phyloP scores from a whole-genome alignment of 148 eudicot species.

The Agrostemma githago region DNA sequence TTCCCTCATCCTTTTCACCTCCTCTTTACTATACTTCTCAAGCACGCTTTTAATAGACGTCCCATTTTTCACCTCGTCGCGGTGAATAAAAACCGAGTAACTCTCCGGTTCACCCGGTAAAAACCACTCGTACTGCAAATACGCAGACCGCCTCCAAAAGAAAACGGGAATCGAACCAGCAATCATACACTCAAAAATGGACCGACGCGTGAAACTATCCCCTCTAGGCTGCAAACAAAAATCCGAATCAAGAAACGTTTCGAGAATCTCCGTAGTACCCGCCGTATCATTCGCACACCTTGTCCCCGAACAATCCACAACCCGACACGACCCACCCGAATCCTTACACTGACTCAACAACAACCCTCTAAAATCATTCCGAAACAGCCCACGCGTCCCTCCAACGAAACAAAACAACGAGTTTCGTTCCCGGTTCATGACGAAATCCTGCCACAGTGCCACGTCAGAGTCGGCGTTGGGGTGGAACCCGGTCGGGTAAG shows the following conservation, averaged over 20 bases:
- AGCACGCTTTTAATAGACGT: constrained; percentile 51
- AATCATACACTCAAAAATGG: constrained; percentile 90
- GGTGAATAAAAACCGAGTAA: constrained; percentile 87
- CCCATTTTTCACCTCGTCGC: constrained; percentile 64
- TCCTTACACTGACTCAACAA: constrained; percentile 53
- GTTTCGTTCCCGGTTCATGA: constrained; percentile 34
- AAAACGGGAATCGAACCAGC: constrained; percentile 94
- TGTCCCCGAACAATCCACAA: constrained; percentile 60
- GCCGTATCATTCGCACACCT: constrained; percentile 58
- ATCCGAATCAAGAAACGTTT: constrained; percentile 65
- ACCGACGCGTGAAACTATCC: constrained; percentile 82
- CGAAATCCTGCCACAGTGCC: constrained; percentile 53
- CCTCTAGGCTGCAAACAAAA: constrained; percentile 90
- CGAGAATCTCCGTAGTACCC: constrained; percentile 37
- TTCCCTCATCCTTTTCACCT: constrained; percentile 59
- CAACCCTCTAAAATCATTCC: constrained; percentile 60
- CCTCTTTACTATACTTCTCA: constrained; percentile 44
- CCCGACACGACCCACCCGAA: constrained; percentile 48
- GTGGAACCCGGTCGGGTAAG: constrained; percentile 91
- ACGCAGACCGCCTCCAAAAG: constrained; percentile 87
- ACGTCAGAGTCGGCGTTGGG: constrained; percentile 38
- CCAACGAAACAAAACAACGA: constrained; percentile 72
- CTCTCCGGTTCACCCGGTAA: constrained; percentile 71
- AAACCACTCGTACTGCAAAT: constrained; percentile 79
- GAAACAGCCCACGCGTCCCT: constrained; percentile 57